These are phyloP conservation scores for Epithele typhae DNA, from an alignment of 768 basidiomycete species.

Conservation along the genomic window DNA sequence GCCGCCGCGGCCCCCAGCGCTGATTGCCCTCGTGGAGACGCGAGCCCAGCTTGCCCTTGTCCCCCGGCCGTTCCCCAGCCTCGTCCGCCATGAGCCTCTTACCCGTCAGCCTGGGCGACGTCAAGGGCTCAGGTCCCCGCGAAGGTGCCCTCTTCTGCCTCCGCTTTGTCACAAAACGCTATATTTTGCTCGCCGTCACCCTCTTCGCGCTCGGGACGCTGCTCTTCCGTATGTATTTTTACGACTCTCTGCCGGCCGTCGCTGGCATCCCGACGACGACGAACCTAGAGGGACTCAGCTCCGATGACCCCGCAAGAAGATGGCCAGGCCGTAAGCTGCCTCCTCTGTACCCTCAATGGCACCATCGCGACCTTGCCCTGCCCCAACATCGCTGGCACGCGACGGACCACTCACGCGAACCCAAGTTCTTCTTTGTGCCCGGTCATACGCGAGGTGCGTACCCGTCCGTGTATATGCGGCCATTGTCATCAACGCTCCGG, in stretches of 20 bases:
- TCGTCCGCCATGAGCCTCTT: conserved; percentile 7
- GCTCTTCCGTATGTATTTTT: conserved; percentile 1
- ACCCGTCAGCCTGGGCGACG: conserved; percentile 1
- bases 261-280: too few relatives aligned
- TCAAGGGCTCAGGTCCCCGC: background rate
- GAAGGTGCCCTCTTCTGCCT: conserved; percentile 2
- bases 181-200: conserved; percentile 5
- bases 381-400: conserved; percentile 24
- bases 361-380: conserved; percentile 23
- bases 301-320: background rate
- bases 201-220: conserved; percentile 6
- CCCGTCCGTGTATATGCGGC: too few relatives aligned
- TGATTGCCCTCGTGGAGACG: too few relatives aligned
- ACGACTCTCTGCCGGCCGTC: too few relatives aligned
- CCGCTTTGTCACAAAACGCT: conserved; percentile 4
- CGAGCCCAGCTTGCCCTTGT: too few relatives aligned
- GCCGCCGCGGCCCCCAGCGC: too few relatives aligned
- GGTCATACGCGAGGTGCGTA: conserved; percentile 16
- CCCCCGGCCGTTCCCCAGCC: background rate
- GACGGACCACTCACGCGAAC: conserved; percentile 11
- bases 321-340: conserved; percentile 15
- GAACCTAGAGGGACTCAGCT: too few relatives aligned
- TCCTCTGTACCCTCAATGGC: conserved; percentile 24
- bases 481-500: too few relatives aligned
- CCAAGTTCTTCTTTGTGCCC: conserved; percentile 17